These are phyloP conservation scores for Cymbidium sinense DNA, from an alignment of 106 monocot species.

Conservation along the genomic window DNA sequence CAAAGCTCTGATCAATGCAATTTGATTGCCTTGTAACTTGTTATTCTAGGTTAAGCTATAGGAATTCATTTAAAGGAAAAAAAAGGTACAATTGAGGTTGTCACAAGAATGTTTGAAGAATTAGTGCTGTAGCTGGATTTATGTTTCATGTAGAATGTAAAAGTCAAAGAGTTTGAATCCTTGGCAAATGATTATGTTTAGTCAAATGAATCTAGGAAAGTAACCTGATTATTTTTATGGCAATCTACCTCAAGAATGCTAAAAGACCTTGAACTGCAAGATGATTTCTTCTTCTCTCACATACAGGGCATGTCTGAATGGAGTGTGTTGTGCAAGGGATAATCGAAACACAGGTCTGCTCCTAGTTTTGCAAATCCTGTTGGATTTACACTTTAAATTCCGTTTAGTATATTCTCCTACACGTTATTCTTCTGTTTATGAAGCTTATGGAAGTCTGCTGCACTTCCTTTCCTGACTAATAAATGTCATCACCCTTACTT, in stretches of 20 bases:
- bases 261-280: neutral
- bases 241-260: neutral
- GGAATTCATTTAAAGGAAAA: neutral
- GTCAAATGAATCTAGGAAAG: neutral
- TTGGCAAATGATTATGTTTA: neutral
- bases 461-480: neutral
- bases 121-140: neutral
- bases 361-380: neutral
- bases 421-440: neutral
- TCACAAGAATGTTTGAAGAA: neutral
- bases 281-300: slow-evolving; percentile 3
- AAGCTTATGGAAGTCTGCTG: neutral
- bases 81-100: neutral
- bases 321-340: slow-evolving; percentile 78
- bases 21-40: too few species aligned
- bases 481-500: neutral
- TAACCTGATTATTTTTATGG: neutral
- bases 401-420: neutral
- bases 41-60: neutral
- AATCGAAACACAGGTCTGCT: slow-evolving; percentile 60
- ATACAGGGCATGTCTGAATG: slow-evolving; percentile 19
- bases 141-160: neutral
- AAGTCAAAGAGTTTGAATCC: neutral
- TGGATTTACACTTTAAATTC: neutral
- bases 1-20: too few species aligned